phyloP scores from a whole-genome alignment of 768 basidiomycete species.

The Mrakia gelida region DNA sequence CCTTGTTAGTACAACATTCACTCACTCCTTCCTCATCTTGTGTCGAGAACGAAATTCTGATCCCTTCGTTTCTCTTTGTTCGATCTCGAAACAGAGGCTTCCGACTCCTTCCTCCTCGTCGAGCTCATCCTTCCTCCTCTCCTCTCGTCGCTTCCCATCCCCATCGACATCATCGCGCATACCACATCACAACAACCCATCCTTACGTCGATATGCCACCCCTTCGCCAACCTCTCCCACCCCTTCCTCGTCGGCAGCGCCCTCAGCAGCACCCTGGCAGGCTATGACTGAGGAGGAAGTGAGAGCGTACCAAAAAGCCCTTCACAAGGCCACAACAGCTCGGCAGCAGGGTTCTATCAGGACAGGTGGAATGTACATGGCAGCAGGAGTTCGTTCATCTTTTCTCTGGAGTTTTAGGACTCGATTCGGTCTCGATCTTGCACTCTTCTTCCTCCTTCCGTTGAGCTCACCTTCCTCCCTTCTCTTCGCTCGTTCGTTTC shows the following conservation, averaged over 20 bases:
- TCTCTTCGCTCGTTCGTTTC: background rate
- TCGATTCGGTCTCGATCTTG: background rate
- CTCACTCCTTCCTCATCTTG: background rate
- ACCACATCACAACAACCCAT: background rate
- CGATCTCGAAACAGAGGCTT: constrained; percentile 4
- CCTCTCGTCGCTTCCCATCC: constrained; percentile 10
- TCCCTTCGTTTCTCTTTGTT: background rate
- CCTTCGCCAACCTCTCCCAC: background rate
- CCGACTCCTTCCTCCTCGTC: constrained; percentile 10
- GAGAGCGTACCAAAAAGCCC: background rate
- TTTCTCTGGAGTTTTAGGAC: background rate
- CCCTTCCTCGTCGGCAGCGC: background rate
- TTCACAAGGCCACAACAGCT: too few species aligned
- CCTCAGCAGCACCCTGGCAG: background rate
- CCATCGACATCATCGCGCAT: background rate
- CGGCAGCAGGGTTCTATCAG: background rate
- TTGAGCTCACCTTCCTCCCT: background rate
- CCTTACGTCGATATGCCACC: background rate
- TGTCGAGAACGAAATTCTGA: background rate
- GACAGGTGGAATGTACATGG: constrained; percentile 3
- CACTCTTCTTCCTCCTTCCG: background rate
- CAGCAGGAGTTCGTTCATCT: background rate
- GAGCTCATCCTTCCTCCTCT: background rate
- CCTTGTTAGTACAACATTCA: background rate
- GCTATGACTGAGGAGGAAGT: background rate